phyloP scores from a whole-genome alignment of 2,329 filamentous ascomycete species.

The Cryphonectria radicalis region DNA sequence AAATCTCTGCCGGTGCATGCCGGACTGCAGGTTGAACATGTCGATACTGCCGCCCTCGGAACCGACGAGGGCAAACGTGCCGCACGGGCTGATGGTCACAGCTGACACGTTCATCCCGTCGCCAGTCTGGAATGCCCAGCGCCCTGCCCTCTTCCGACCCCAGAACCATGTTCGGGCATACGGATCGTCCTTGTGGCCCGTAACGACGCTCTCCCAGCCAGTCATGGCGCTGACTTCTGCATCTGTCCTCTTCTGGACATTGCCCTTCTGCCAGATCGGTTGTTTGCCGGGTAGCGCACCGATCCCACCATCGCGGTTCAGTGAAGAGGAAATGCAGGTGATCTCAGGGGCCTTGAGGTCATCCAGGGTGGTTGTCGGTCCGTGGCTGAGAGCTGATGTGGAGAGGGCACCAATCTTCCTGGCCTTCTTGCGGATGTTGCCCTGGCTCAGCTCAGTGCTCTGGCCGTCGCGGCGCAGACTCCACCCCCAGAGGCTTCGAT shows the following conservation, averaged over 20 bases:
- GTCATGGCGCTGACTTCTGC: slow-evolving; percentile 77
- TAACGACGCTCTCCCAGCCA: slow-evolving; percentile 96
- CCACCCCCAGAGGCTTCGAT: slow-evolving; percentile 95
- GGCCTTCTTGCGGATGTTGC: slow-evolving; percentile 82
- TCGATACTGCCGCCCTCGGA: slow-evolving; percentile 83
- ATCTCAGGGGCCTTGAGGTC: slow-evolving; percentile 89
- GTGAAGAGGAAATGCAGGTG: slow-evolving; percentile 85
- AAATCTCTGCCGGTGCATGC: slow-evolving; percentile 84
- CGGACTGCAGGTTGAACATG: slow-evolving; percentile 97
- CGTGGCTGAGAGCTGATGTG: slow-evolving; percentile 58
- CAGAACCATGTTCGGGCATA: slow-evolving; percentile 97
- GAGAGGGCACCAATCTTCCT: slow-evolving; percentile 82
- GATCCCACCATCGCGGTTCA: slow-evolving; percentile 94
- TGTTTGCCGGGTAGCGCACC: slow-evolving; percentile 79
- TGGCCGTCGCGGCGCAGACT: slow-evolving; percentile 94
- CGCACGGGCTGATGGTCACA: slow-evolving; percentile 87
- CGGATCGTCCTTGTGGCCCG: slow-evolving; percentile 83
- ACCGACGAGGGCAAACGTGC: slow-evolving; percentile 90
- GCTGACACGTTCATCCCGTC: slow-evolving; percentile 84
- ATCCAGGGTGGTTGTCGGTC: slow-evolving; percentile 68
- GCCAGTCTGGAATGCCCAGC: slow-evolving; percentile 88
- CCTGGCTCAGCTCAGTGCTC: slow-evolving; percentile 91
- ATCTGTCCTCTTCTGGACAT: slow-evolving; percentile 66
- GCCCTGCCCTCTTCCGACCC: slow-evolving; percentile 88
- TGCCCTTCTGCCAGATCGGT: slow-evolving; percentile 81